Base-by-base conservation (phyloP, 306 rosid genomes). In the Bauhinia variegata region DNA sequence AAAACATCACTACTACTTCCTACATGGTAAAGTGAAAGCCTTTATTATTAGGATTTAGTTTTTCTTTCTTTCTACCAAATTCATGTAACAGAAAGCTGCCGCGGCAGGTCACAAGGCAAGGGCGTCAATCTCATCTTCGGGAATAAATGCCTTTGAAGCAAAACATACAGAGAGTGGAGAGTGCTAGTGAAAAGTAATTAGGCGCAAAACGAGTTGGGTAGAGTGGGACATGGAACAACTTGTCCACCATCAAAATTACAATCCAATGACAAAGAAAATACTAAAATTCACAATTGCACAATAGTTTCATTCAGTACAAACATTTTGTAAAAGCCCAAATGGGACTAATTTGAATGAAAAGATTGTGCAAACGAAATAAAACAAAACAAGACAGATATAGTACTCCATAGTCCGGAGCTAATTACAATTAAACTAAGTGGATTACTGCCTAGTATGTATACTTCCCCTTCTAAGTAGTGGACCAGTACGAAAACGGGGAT, bases 371-470 rank as follows among this genome's bases (percentile, higher is more conserved):
- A 23, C 2, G 28, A 23, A 23, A 23, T 23, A 39, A 8, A 51
- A 28, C 4, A 46, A 63, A 30, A 39, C 67, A 49, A 28, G 39
- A 8, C 30, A 63, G 13, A 46, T 34, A 61, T n/a, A 51, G 53
- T 55, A 43, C 52, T 4, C 6, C 19, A 36, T 37, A 11, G 56
- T 36, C 44, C 0, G 60, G 42, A 8, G 62, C 59, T 48, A 64
- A 64, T 70, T 51, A 58, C 68, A 58, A 46, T 36, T 31, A 61
- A 53, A 34, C 46, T 6, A 39, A 71, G 15, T 36, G 63, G 46
- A 36, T 36, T 36, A 36, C 41, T 34, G 28, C 36, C 79, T 57
- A 37, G 46, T 34, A 17, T 38, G 68, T 56, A 53, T 37, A 58
- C 56, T 58, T 36, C 46, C 37, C 52, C 44, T 59, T 54, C 30